These are phyloP conservation scores for Plasmodium adleri DNA, from an alignment of 169 alveolate genomes.

Conservation along the genomic window DNA sequence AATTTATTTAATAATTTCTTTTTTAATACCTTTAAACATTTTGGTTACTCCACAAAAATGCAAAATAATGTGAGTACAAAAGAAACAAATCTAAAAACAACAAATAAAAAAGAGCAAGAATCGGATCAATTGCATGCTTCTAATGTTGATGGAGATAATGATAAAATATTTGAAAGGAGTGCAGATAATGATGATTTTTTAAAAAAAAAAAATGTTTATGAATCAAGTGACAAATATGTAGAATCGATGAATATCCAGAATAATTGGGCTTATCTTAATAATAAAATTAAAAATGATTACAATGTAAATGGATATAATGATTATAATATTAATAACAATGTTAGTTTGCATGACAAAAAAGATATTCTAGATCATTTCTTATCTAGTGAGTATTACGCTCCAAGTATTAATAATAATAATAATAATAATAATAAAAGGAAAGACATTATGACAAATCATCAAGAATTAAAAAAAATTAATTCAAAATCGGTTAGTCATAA, in stretches of 20 bases:
- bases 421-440: conserved; percentile 1
- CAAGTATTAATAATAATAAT: conserved; percentile 7
- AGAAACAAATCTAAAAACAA: no score
- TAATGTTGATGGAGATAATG: conserved; percentile 16
- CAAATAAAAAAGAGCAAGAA: no score
- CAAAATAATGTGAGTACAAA: neutral
- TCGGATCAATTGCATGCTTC: no score
- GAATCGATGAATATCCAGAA: no score
- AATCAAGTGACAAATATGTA: no score
- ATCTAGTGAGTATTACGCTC: conserved; percentile 13
- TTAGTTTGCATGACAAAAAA: conserved; percentile 18
- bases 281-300: conserved; percentile 1
- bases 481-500: no score
- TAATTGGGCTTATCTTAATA: neutral
- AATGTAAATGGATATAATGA: neutral
- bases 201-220: no score
- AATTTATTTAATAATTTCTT: conserved; percentile 67
- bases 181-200: no score
- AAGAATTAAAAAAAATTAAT: conserved; percentile 3
- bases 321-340: neutral
- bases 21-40: conserved; percentile 39
- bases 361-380: conserved; percentile 43
- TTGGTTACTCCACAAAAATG: conserved; percentile 52
- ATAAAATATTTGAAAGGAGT: neutral
- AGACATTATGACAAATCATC: neutral